Base-by-base conservation (phyloP, 2,329 filamentous ascomycete species). In the Amylocarpus encephaloides region DNA sequence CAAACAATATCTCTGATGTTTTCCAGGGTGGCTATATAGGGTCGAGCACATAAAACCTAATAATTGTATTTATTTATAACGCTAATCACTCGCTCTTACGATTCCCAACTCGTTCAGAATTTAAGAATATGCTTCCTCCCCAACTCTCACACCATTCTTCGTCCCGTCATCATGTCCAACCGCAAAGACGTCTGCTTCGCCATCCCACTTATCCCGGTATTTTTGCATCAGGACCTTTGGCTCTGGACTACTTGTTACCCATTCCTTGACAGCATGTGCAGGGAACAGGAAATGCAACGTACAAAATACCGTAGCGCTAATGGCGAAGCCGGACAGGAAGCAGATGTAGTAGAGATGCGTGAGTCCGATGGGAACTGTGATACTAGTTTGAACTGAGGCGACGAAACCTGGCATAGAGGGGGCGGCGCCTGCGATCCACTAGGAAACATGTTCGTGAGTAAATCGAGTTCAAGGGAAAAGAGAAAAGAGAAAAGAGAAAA, bases 351-450 rank as follows among this genome's bases (percentile, higher is more conserved):
- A 63, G 5, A 49, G 41, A 26, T 49, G 41, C 11, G 41, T 43
- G 43, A 66, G 70, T 3, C 67, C 69, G 5, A 64, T 61, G 0
- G 67, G 58, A 0, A 74, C 63, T 0, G 38, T 56, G 5, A 70
- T 60, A 2, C 61, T 61, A 0, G 55, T 38, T 43, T 70, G 67
- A 10, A 73, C 66, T 3, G 70, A 66, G 1, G 67, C 66, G 6
- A 73, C 60, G 50, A 74, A 72, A 11, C 72, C 72, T 0, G 72
- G 71, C 43, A 74, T 53, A 3, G 64, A 66, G 0, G 72, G 72
- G 0, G 60, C 63, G 3, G 70, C 67, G 4, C 70, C 70, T 16
- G 67, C 57, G 16, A 67, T 50, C 69, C 72, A 73, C 67, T 73
- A 29, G n/a, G n/a, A n/a, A n/a, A 10, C 2, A 16, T 13, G 9